Conservation (phyloP, 208 protist species). For the Crithidia brevicula region DNA sequence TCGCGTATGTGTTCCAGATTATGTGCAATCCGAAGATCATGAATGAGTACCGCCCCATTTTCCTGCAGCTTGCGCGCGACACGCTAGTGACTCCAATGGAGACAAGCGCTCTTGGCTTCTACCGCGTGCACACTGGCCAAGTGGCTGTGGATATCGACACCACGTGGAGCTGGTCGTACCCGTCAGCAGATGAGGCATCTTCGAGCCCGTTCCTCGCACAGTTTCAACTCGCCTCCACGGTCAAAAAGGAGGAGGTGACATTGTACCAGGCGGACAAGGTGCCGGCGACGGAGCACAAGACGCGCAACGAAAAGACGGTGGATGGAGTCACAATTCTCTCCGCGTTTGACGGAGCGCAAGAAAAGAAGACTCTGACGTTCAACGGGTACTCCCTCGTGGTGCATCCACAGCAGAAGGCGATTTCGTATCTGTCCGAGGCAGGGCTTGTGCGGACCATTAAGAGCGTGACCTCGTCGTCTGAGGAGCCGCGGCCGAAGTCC, state of each 20-base stretch:
- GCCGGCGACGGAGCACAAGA: constrained; percentile 39
- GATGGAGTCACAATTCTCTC: constrained; percentile 59
- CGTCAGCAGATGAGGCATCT: constrained; percentile 4
- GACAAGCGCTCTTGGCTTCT: constrained; percentile 49
- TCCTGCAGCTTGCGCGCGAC: constrained; percentile 69
- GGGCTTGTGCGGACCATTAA: constrained; percentile 46
- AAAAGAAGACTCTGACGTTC: constrained; percentile 59
- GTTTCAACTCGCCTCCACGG: constrained; percentile 51
- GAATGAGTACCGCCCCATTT: constrained; percentile 55
- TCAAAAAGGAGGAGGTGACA: constrained; percentile 66
- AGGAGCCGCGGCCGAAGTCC: constrained; percentile 39
- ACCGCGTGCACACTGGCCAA: constrained; percentile 52
- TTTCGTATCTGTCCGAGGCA: constrained; percentile 55
- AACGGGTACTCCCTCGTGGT: constrained; percentile 59
- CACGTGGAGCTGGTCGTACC: constrained; percentile 56
- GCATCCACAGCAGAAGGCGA: constrained; percentile 63
- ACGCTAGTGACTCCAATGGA: constrained; percentile 46
- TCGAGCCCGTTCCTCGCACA: constrained; percentile 26
- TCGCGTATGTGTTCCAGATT: constrained; percentile 86
- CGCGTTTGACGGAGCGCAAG: constrained; percentile 53
- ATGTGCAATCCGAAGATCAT: constrained; percentile 72
- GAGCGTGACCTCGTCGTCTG: constrained; percentile 44
- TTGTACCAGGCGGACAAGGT: constrained; percentile 50
- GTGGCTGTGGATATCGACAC: constrained; percentile 60
- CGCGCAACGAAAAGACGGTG: constrained; percentile 46